Base-by-base conservation (phyloP, 331 rosid species). In the Quercus lobata region DNA sequence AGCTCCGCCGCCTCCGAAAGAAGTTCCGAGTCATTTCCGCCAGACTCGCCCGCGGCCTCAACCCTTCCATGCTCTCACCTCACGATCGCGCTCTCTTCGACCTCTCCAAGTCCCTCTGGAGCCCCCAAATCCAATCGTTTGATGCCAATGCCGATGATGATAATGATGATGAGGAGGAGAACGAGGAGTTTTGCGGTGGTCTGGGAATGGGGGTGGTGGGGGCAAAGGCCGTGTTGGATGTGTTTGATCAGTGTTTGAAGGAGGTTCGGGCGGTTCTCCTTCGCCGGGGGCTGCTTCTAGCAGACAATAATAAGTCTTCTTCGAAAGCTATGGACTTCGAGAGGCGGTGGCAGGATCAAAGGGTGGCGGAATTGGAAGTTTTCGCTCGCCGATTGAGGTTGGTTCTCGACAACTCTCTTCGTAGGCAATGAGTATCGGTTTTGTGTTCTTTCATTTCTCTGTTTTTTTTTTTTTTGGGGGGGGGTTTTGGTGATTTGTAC, bases 1-100 rank as follows among this genome's bases (percentile, higher is more conserved):
- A 84, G 85, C 85, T 84, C 44, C 85, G 83, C 27, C 76, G 88
- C 18, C 73, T 84, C 19, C 46, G 88, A 21, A 77, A 78, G 74
- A 84, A 78, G 68, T 84, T 76, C 63, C 84, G 80, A 2, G 73
- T 66, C 24, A 15, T 66, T 18, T 76, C 87, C 60, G 32, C 76
- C 17, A 80, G 85, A 7, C 63, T 83, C 35, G 49, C 79, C 60
- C 78, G 66, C 3, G 83, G 83, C 18, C 75, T 79, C 21, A 19
- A 27, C 17, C 4, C 53, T 12, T 30, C 82, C n/a, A 15, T 46
- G 77, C 52, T 84, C 55, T 77, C 85, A 12, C 80, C 83, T 14
- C 85, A 84, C 41, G 82, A 84, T 69, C 85, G 75, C 8, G 80
- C 76, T 0, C 61, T 84, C 49, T 81, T 24, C 34, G 80, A 77